These are phyloP conservation scores for Yamadazyma nakazawae DNA, from an alignment of 805 yeast species.

Conservation along the genomic window DNA sequence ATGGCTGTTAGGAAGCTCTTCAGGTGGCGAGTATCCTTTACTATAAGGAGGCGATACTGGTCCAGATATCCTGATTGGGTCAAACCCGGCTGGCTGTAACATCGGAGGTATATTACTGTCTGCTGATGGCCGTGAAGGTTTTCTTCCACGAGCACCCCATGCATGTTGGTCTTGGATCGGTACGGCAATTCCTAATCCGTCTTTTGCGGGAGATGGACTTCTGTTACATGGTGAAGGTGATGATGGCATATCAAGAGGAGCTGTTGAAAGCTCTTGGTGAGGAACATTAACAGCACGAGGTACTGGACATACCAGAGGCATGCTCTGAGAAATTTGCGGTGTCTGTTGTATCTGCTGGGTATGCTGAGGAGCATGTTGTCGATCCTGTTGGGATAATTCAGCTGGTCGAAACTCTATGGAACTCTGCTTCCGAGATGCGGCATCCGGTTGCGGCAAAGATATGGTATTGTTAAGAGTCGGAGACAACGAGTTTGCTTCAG, in stretches of 20 bases:
- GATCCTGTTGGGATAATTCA: neutral
- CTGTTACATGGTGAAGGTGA: neutral
- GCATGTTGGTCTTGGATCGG: too few relatives aligned
- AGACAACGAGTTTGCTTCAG: neutral
- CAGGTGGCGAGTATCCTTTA: neutral
- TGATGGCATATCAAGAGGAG: neutral
- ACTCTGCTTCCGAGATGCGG: neutral
- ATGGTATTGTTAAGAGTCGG: slow-evolving; percentile 2
- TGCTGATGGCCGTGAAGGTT: neutral
- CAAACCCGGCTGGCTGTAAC: slow-evolving; percentile 3
- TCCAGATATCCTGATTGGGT: neutral
- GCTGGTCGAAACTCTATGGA: neutral
- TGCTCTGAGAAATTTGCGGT: neutral
- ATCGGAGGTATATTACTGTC: slow-evolving; percentile 4
- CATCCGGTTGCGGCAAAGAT: neutral
- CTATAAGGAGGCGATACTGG: neutral
- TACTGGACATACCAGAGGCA: neutral
- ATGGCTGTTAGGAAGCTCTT: neutral
- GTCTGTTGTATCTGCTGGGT: neutral
- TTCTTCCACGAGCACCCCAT: too few relatives aligned
- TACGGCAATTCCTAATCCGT: neutral
- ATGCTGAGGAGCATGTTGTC: neutral
- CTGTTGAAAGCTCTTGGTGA: neutral
- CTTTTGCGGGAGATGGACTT: neutral
- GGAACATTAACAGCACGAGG: neutral